Base-by-base conservation (phyloP, 306 rosid species). In the Trifolium subterraneum region DNA sequence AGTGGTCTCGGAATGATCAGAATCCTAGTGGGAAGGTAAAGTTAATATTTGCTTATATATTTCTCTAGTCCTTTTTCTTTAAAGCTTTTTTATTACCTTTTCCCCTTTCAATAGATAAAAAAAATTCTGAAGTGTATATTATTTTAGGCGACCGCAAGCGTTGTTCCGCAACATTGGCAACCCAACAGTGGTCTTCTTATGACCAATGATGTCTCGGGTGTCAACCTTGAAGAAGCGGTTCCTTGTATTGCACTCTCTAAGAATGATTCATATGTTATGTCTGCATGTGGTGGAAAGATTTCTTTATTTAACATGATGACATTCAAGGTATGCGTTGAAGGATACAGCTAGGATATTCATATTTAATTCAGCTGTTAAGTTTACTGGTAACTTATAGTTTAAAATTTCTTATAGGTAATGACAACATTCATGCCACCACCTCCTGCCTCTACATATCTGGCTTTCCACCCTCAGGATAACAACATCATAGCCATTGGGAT, bases 401-500 rank as follows among this genome's bases (percentile, higher is more conserved):
- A 19, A n/a, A n/a, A 23, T 74, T 77, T 69, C n/a, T 69, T 80
- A 38, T 74, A 92, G 98, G 96, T 90, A 51, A 93, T 90, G 98
- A 87, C 91, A 70, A 89, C 95, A 67, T 90, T 87, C 77, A 85
- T 90, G 93, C 47, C 90, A 39, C 89, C 96, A 29, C 91, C 92
- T 42, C 97, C 98, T 39, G 86, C 95, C 45, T 87, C 98, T 50
- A 86, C 96, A 64, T 89, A 80, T 80, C 78, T 90, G 47, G 96
- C 95, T 62, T 90, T 93, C 80, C 91, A 90, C 79, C 98, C 98
- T 52, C 85, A 77, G 75, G 95, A 93, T 87, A 93, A 93, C 83
- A 93, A 93, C 87, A 85, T 93, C 84, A 85, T 93, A 31, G 98
- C 98, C 83, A 89, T 90, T 48, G 97, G 96, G 78, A 93, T 93